phyloP scores from a whole-genome alignment of 768 basidiomycete genomes.

The Suillus cothurnatus region DNA sequence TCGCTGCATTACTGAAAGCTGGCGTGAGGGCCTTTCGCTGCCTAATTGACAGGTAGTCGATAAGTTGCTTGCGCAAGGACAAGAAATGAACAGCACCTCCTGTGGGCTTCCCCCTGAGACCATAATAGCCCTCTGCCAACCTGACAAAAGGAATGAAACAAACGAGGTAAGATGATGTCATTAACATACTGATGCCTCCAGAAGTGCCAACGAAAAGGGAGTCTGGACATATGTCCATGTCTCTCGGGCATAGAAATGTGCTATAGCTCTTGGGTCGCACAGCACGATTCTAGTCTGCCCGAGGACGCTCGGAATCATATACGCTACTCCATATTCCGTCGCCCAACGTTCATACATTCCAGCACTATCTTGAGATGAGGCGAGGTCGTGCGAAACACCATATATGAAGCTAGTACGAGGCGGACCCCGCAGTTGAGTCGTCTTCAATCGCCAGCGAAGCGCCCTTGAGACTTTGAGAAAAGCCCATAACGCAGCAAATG shows the following conservation, averaged over 20 bases:
- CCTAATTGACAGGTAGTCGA: constrained; percentile 12
- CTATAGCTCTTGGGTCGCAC: constrained; percentile 50
- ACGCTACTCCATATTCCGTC: constrained; percentile 21
- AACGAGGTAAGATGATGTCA: neutral
- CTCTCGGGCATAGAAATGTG: constrained; percentile 52
- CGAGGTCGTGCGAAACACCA: constrained; percentile 16
- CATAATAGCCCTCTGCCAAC: constrained; percentile 33
- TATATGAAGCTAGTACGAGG: constrained; percentile 20
- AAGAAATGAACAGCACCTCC: constrained; percentile 31
- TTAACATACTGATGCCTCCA: constrained; percentile 26
- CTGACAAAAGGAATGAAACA: constrained; percentile 1
- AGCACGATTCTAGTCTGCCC: constrained; percentile 18
- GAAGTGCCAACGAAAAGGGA: constrained; percentile 30
- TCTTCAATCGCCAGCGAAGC: constrained; percentile 6
- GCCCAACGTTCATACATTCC: constrained; percentile 26
- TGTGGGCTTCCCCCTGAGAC: constrained; percentile 45
- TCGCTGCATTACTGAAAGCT: constrained; percentile 44
- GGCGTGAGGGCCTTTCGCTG: constrained; percentile 43
- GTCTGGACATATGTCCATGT: constrained; percentile 50
- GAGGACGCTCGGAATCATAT: constrained; percentile 17
- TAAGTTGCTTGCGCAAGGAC: constrained; percentile 26
- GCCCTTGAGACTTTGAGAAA: neutral
- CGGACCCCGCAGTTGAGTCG: constrained; percentile 23
- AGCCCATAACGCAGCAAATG: neutral
- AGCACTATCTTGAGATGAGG: neutral